Evolutionary conservation across 2,329 filamentous ascomycete species (phyloP).

Genomic region (Macrophomina pseudophaseolina): DNA sequence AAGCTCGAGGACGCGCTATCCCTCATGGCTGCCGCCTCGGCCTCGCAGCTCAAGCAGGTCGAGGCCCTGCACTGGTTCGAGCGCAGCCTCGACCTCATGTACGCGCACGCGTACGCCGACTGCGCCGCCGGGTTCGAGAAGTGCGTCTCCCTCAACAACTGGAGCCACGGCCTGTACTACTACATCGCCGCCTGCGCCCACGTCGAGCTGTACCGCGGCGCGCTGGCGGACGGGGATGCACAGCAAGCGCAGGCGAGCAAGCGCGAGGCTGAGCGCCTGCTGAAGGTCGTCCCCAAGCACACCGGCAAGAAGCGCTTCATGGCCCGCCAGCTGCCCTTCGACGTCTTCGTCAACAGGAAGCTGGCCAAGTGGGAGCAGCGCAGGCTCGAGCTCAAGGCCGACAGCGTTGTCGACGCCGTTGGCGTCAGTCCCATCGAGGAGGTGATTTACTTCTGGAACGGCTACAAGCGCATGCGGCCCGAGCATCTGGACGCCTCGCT

Average conservation of each 20-base stretch:
- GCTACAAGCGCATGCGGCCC: constrained; percentile 76
- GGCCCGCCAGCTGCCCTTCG: constrained; percentile 87
- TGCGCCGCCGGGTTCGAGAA: constrained; percentile 76
- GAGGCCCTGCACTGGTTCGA: constrained; percentile 87
- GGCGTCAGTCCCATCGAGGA: constrained; percentile 83
- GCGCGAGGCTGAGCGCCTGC: constrained; percentile 64
- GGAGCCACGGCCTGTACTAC: constrained; percentile 88
- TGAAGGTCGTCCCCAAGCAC: constrained; percentile 73
- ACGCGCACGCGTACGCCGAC: constrained; percentile 74
- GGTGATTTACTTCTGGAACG: constrained; percentile 95
- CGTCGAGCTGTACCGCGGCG: constrained; percentile 78
- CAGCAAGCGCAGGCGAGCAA: constrained; percentile 30
- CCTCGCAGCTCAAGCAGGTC: constrained; percentile 77
- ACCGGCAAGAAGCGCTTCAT: constrained; percentile 89
- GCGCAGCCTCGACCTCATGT: constrained; percentile 77
- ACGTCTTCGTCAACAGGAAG: constrained; percentile 83
- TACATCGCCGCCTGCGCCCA: constrained; percentile 83
- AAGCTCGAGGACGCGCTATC: constrained; percentile 70
- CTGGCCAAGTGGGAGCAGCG: constrained; percentile 85
- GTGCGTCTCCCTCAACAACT: constrained; percentile 82
- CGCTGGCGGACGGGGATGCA: constrained; percentile 41
- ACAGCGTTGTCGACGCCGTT: constrained; percentile 78
- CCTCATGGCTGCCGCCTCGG: constrained; percentile 63
- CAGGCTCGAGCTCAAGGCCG: constrained; percentile 64
- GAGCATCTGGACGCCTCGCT: constrained; percentile 69